Evolutionary conservation across 495 filamentous ascomycete species (phyloP).

Genomic region (Penicillium herquei): DNA sequence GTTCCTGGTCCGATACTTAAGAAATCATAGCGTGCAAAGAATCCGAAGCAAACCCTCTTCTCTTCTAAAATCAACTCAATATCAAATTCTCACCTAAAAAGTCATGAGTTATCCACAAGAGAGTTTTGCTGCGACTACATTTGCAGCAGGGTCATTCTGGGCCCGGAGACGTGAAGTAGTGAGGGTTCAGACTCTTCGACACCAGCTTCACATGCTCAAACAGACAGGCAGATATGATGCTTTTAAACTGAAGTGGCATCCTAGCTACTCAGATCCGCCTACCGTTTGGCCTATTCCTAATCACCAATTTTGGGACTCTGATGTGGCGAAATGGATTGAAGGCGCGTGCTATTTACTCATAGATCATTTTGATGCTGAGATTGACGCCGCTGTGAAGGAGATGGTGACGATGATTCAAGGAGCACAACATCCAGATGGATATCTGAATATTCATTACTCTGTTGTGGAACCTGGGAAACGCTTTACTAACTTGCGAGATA

Average conservation of each 20-base stretch:
- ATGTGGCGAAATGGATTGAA: constrained; percentile 62
- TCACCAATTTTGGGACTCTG: constrained; percentile 60
- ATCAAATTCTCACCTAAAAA: too few relatives aligned
- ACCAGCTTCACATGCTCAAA: constrained; percentile 52
- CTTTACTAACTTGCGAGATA: constrained; percentile 58
- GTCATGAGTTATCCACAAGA: constrained; percentile 35
- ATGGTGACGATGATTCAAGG: constrained; percentile 52
- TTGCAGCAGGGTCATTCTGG: constrained; percentile 30
- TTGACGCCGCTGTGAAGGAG: constrained; percentile 53
- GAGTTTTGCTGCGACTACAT: constrained; percentile 30
- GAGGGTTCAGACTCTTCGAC: constrained; percentile 35
- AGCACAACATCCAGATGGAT: constrained; percentile 57
- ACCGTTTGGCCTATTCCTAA: constrained; percentile 51
- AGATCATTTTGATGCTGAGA: constrained; percentile 41
- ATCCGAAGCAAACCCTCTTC: neutral
- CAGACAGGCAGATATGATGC: constrained; percentile 54
- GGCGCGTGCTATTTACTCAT: constrained; percentile 55
- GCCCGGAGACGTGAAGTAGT: constrained; percentile 40
- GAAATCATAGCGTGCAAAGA: neutral
- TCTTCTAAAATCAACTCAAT: neutral
- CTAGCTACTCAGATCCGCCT: constrained; percentile 45
- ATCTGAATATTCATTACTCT: constrained; percentile 59
- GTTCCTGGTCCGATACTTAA: constrained; percentile 6
- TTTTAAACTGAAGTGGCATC: constrained; percentile 53
- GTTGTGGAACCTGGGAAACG: constrained; percentile 50